These are phyloP conservation scores for Groenewaldozyma sp. DNA, from an alignment of 1,139 yeast species.

Conservation along the genomic window DNA sequence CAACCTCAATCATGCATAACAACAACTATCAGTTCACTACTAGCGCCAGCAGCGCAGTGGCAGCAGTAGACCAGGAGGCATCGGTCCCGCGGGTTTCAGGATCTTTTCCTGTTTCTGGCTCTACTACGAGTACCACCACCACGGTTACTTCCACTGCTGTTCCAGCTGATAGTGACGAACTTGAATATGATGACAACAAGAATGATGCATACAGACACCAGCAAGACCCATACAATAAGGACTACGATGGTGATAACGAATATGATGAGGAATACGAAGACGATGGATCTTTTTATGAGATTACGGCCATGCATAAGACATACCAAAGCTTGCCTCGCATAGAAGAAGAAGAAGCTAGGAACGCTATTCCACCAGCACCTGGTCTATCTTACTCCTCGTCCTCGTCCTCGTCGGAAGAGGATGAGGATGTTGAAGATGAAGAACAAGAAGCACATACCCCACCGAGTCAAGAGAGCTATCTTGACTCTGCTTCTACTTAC, in stretches of 20 bases:
- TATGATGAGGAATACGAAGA: constrained; percentile 11
- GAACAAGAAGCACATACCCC: not conserved
- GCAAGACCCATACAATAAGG: constrained; percentile 2
- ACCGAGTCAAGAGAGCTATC: not conserved
- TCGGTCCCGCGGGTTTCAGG: too few relatives aligned
- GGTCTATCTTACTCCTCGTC: not conserved
- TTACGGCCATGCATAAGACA: constrained; percentile 5
- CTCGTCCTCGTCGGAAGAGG: not conserved
- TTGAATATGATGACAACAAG: constrained; percentile 9
- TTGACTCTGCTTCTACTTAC: not conserved
- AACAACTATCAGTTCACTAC: too few relatives aligned
- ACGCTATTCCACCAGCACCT: constrained; percentile 9
- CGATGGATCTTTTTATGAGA: constrained; percentile 9
- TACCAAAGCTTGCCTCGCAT: constrained; percentile 18
- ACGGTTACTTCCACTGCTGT: constrained; percentile 2
- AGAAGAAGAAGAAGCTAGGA: constrained; percentile 18
- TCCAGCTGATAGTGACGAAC: constrained; percentile 8
- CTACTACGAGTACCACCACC: too few relatives aligned
- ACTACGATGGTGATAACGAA: constrained; percentile 3
- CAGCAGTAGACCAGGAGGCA: too few relatives aligned
- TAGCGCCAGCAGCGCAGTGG: too few relatives aligned
- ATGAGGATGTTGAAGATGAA: not conserved
- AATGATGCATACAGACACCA: not conserved
- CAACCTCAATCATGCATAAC: too few relatives aligned
- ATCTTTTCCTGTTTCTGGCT: too few relatives aligned